Evolutionary conservation across 2,329 filamentous ascomycete species (phyloP).

Genomic region (Myrmaecium sp.): DNA sequence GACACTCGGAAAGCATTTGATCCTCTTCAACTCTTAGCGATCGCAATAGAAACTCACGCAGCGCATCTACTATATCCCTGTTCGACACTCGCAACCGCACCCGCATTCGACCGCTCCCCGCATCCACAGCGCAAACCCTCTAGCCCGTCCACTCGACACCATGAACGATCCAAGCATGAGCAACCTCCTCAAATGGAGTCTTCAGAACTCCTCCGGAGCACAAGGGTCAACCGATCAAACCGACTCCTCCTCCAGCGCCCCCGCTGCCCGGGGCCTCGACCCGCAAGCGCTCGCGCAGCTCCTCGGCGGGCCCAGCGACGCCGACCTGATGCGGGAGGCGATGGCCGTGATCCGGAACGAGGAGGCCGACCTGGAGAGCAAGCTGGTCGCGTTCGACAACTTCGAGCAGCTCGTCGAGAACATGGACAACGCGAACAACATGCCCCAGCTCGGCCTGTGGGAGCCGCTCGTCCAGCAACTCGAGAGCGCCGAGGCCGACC

Average conservation of each 20-base stretch:
- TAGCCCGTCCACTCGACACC: constrained; percentile 6
- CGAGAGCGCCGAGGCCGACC: constrained; percentile 47
- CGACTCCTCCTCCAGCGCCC: constrained; percentile 21
- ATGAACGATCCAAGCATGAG: constrained; percentile 50
- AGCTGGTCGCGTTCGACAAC: constrained; percentile 79
- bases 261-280: constrained; percentile 33
- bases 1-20: no score
- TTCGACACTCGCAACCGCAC: not conserved
- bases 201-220: constrained; percentile 54
- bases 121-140: not conserved
- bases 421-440: constrained; percentile 94
- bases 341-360: constrained; percentile 58
- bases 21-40: no score
- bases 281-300: constrained; percentile 56
- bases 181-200: constrained; percentile 64
- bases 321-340: constrained; percentile 74
- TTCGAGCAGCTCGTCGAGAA: constrained; percentile 83
- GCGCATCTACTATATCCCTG: no score
- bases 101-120: not conserved
- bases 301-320: constrained; percentile 73
- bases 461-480: constrained; percentile 58
- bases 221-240: no score
- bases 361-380: constrained; percentile 53
- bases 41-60: no score
- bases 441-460: constrained; percentile 67